Evolutionary conservation across 495 filamentous ascomycete genomes (phyloP), one percentile per base, ranked within the genome.

Genomic region (Lophiotrema nucula): DNA sequence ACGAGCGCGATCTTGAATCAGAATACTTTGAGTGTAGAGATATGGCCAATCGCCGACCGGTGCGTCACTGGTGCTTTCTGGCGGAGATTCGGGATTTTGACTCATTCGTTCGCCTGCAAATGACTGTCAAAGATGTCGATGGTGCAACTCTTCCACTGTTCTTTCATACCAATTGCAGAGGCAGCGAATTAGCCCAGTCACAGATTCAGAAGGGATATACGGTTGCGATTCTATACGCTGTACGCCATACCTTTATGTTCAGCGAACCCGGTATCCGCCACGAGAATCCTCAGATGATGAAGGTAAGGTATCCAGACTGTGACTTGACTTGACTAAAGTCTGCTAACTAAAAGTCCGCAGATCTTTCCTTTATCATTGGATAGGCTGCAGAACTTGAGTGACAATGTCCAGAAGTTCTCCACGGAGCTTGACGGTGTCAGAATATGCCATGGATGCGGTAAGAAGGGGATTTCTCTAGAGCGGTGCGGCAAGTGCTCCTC

Each of bases 21-120:
- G 53, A 69, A 4, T 70, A 62, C 49, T 70, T 64, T 48, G 39
- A 54, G 25, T 49, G 16, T 33, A 53, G 23, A 11, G 47, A 71
- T 43, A 35, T 28, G 18, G 24, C 22, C 47, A 44, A 4, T 5
- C 23, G 45, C 52, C 45, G 26, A 53, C 67, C 63, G 35, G 24
- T 46, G 21, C 53, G 58, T 0, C 66, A 72, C 62, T 73, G 68
- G 69, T 70, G 44, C 37, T 73, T 73, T 48, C 47, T 73, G 27
- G 69, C 33, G 12, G 71, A 73, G 58, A 72, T 73, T 67, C 26
- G 61, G 12, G 58, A 68, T 42, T 59, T 65, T 31, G 33, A 6
- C 25, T 47, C 33, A 35, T 28, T 73, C 8, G 4, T 61, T 47
- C 66, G 55, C 52, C 55, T 72, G 45, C 31, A 61, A 43, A 60